Evolutionary conservation across 164 flowering plant genomes (phyloP).

Genomic region (Piper betle): DNA sequence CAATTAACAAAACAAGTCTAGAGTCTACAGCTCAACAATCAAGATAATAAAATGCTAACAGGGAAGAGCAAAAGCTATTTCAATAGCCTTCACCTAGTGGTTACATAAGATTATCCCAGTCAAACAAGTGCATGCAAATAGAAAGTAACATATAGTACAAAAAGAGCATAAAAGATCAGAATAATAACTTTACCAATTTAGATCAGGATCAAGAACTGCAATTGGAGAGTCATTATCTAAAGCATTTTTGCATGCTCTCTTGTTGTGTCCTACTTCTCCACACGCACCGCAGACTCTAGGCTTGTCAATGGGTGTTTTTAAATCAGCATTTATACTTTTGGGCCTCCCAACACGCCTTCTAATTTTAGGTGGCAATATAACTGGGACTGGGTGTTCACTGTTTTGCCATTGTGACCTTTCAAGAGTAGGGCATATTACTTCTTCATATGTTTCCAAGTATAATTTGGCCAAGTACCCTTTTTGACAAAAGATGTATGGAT

Average conservation of each 20-base stretch:
- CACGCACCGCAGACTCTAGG: constrained; percentile 42
- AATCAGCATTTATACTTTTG: constrained; percentile 14
- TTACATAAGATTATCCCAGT: not conserved
- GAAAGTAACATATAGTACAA: not conserved
- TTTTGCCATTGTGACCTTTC: constrained; percentile 10
- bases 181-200: not conserved
- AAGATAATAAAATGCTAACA: too few species aligned
- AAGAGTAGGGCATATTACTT: constrained; percentile 29
- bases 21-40: too few species aligned
- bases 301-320: constrained; percentile 12
- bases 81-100: too few species aligned
- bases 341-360: constrained; percentile 18
- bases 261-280: constrained; percentile 47
- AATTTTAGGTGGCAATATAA: constrained; percentile 35
- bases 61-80: too few species aligned
- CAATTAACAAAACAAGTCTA: too few species aligned
- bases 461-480: constrained; percentile 26
- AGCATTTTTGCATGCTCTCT: constrained; percentile 32
- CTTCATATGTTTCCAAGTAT: constrained; percentile 26
- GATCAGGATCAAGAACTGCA: not conserved
- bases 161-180: not conserved
- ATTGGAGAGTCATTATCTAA: not conserved
- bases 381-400: constrained; percentile 1
- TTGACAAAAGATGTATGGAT: constrained; percentile 34
- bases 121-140: not conserved